Evolutionary conservation across 805 yeast species (phyloP), one percentile per base, ranked within the genome.

Genomic region (Scheffersomyces ergatensis): DNA sequence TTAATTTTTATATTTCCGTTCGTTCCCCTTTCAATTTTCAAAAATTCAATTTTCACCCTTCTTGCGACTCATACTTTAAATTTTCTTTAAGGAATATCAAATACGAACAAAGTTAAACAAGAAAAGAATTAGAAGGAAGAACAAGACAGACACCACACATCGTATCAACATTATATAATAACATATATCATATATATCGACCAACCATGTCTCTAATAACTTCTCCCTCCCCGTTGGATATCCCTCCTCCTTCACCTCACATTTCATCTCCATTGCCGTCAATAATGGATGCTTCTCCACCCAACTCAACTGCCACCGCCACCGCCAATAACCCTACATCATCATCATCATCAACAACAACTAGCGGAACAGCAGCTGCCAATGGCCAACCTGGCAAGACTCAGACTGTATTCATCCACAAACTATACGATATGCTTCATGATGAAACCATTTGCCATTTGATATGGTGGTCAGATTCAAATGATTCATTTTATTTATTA

Each of bases 341-440:
- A 7, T 7, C 37, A 6, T 17, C 17, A 6, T 11, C 40, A 6
- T 13, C 31, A 24, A 23, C 21, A 15, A n/a, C 38, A 26, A 17
- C 5, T 36, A 23, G 14, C 26, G 32, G 30, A 5, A 34, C 25
- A 20, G 13, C 37, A 9, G 13, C 14, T 5, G 29, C 14, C 19
- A 21, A 25, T 5, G 25, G 19, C 8, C 27, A 40, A 29, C 26
- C 47, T 8, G 60, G 61, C 13, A 67, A 67, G 42, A 63, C 72
- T 19, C 74, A 67, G 53, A 67, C 65, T 35, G 75, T 55, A 39
- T 92, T 92, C 65, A 86, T 90, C 44, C 96, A 90, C 63, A 92
- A 92, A 58, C 76, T 92, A 19, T 90, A 87, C 70, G 81, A 84
- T 47, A 92, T 92, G 95, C 74, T 92, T 36, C 95, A 90, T 52